Evolutionary conservation across 2,329 filamentous ascomycete species (phyloP).

Genomic region (Tothia fuscella): DNA sequence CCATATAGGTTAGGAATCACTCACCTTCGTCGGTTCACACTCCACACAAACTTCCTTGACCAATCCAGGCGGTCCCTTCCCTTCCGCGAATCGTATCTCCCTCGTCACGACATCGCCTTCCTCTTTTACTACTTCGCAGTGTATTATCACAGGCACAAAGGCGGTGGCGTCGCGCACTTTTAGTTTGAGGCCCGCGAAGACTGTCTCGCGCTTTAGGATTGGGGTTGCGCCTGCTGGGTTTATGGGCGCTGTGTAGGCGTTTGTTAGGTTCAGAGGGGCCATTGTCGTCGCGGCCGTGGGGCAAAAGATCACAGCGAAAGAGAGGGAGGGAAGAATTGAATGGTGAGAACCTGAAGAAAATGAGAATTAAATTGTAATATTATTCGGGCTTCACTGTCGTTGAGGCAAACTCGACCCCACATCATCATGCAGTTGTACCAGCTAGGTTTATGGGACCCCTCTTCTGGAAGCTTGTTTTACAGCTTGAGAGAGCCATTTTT

Average conservation of each 20-base stretch:
- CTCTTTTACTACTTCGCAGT: constrained; percentile 30
- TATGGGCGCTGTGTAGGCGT: constrained; percentile 32
- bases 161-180: constrained; percentile 35
- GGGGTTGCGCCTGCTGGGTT: constrained; percentile 29
- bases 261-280: constrained; percentile 26
- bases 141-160: constrained; percentile 33
- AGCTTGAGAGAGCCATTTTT: too few species aligned
- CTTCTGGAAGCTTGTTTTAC: too few species aligned
- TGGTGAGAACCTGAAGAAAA: too few species aligned
- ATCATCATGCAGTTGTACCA: too few species aligned
- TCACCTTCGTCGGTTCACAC: constrained; percentile 29
- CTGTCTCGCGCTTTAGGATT: constrained; percentile 24
- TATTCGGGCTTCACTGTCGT: too few species aligned
- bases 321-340: too few species aligned
- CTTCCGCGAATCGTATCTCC: constrained; percentile 29
- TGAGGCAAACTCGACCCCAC: too few species aligned
- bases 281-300: too few species aligned
- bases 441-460: too few species aligned
- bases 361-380: too few species aligned
- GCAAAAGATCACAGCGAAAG: too few species aligned
- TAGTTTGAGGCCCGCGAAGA: constrained; percentile 34
- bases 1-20: not conserved
- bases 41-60: constrained; percentile 28
- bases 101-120: constrained; percentile 24
- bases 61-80: constrained; percentile 16